phyloP scores from a whole-genome alignment of 306 rosid genomes.

The Citrullus colocynthis region DNA sequence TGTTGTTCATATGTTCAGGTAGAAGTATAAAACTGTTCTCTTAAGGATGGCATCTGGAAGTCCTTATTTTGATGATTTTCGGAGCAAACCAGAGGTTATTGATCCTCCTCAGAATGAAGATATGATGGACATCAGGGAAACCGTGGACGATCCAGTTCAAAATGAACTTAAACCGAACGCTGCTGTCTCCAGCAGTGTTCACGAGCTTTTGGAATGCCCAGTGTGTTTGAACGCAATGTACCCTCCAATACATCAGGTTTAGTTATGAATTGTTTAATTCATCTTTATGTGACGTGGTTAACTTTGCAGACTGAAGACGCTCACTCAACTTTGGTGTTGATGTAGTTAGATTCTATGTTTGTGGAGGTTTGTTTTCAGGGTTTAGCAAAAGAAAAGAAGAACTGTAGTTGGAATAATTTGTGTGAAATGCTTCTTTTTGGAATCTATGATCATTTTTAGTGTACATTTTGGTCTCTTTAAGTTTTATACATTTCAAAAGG shows the following conservation, averaged over 20 bases:
- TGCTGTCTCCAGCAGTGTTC: constrained; percentile 72
- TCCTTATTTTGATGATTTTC: constrained; percentile 55
- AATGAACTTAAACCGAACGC: constrained; percentile 39
- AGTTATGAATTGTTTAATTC: neutral
- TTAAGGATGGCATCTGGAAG: constrained; percentile 47
- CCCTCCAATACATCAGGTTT: constrained; percentile 94
- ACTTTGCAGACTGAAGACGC: neutral
- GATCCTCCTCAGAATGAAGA: constrained; percentile 75
- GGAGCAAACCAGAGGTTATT: constrained; percentile 55
- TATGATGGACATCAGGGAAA: constrained; percentile 39
- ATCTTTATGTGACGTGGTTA: neutral
- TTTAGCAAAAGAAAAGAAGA: neutral
- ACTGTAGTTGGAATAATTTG: neutral
- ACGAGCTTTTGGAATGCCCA: constrained; percentile 91
- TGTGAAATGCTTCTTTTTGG: neutral
- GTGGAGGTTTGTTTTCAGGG: neutral
- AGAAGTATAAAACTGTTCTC: neutral
- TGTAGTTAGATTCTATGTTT: neutral
- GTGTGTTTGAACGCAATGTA: constrained; percentile 92
- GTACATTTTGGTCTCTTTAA: neutral
- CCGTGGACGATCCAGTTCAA: constrained; percentile 39
- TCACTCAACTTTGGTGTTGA: neutral
- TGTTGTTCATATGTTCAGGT: neutral
- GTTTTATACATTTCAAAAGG: neutral
- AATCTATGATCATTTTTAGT: neutral